These are phyloP conservation scores for Cyberlindnera maritima DNA, from an alignment of 805 yeast species.

Conservation along the genomic window DNA sequence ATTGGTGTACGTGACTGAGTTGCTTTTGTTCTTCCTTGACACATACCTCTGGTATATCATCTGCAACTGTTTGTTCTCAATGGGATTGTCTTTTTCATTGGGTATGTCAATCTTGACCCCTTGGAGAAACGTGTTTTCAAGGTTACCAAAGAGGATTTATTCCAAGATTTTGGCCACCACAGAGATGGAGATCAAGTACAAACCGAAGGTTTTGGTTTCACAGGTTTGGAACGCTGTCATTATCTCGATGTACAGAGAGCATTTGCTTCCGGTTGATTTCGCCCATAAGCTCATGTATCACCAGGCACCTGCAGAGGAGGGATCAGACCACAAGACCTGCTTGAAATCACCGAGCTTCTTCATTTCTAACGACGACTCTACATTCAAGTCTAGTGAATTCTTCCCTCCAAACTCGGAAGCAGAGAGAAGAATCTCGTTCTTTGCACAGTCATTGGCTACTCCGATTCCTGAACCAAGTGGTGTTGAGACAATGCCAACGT, in stretches of 20 bases:
- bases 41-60: constrained; percentile 85
- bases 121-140: constrained; percentile 76
- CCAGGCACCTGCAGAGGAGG: constrained; percentile 27
- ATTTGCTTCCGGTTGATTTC: constrained; percentile 69
- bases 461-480: constrained; percentile 75
- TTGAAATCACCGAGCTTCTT: constrained; percentile 76
- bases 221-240: constrained; percentile 85
- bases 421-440: constrained; percentile 76
- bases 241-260: constrained; percentile 80
- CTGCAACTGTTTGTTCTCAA: constrained; percentile 73
- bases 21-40: constrained; percentile 71
- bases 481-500: constrained; percentile 71
- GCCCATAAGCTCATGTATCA: constrained; percentile 63
- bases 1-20: constrained; percentile 57
- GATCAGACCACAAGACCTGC: constrained; percentile 35
- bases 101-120: constrained; percentile 88
- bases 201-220: constrained; percentile 56
- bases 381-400: constrained; percentile 56
- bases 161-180: constrained; percentile 54
- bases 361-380: constrained; percentile 78
- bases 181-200: constrained; percentile 38
- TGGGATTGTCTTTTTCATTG: constrained; percentile 64
- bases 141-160: constrained; percentile 73
- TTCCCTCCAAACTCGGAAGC: constrained; percentile 72
- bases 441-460: constrained; percentile 86